Conservation (phyloP, 2,329 filamentous ascomycete species). For the Thermomyces lanuginosus region DNA sequence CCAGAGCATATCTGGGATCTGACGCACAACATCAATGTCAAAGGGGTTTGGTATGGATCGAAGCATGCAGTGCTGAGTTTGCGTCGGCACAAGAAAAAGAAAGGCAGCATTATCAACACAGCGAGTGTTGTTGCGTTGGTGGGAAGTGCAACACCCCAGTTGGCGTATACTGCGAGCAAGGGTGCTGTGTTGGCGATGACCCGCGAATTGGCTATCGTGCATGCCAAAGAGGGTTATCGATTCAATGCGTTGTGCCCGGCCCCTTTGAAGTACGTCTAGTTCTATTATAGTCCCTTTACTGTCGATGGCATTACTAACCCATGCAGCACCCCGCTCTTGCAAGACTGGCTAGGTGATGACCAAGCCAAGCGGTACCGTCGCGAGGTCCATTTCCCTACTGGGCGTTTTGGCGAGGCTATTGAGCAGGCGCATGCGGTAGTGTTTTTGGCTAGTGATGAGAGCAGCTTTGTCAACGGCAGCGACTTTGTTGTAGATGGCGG, state of each 20-base stretch:
- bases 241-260: slow-evolving; percentile 88
- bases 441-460: slow-evolving; percentile 9
- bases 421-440: slow-evolving; percentile 52
- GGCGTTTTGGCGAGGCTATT: slow-evolving; percentile 81
- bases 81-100: slow-evolving; percentile 61
- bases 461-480: slow-evolving; percentile 24
- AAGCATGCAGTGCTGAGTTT: slow-evolving; percentile 79
- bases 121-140: slow-evolving; percentile 78
- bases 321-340: slow-evolving; percentile 61
- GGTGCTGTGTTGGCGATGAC: slow-evolving; percentile 83
- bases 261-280: slow-evolving; percentile 55
- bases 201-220: slow-evolving; percentile 77
- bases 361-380: slow-evolving; percentile 61
- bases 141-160: slow-evolving; percentile 71
- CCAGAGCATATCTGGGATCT: slow-evolving; percentile 87
- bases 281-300: too few species aligned
- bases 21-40: slow-evolving; percentile 88
- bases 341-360: slow-evolving; percentile 88
- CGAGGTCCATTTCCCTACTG: slow-evolving; percentile 77
- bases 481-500: slow-evolving; percentile 95
- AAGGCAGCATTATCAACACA: slow-evolving; percentile 78
- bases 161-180: slow-evolving; percentile 89
- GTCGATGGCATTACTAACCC: slow-evolving; percentile 1
- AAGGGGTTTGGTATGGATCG: slow-evolving; percentile 92
- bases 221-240: slow-evolving; percentile 73